A percentile compares a stretch with the other conserved stretches of the same genome.
These are phyloP conservation scores for Macrolepiota fuliginosa DNA, from an alignment of 768 basidiomycete species.

Conservation along the genomic window DNA sequence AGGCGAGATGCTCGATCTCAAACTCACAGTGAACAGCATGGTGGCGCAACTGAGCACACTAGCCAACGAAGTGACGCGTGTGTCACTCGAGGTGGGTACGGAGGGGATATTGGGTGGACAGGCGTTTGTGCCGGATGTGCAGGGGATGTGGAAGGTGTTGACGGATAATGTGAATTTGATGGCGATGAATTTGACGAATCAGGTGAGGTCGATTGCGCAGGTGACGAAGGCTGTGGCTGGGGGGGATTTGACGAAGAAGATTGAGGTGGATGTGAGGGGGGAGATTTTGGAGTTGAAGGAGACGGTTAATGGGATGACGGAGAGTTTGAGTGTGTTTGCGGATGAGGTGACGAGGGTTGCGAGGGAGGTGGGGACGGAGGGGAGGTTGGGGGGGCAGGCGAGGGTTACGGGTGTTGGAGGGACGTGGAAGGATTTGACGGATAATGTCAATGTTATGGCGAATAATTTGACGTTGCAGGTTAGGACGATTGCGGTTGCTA, in stretches of 20 bases:
- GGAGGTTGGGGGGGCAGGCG: conserved; percentile 91
- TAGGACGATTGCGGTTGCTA: conserved; percentile 89
- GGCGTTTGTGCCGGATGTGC: conserved; percentile 87
- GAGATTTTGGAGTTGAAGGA: conserved; percentile 90
- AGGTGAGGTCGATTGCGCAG: conserved; percentile 82
- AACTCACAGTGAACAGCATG: conserved; percentile 87
- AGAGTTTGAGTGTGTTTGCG: conserved; percentile 79
- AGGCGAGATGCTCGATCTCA: conserved; percentile 90
- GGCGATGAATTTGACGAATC: conserved; percentile 89
- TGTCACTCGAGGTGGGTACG: conserved; percentile 88
- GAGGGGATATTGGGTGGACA: conserved; percentile 95
- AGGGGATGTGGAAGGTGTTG: conserved; percentile 90
- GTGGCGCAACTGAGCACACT: conserved; percentile 75
- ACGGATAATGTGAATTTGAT: conserved; percentile 86
- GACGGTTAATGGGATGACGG: conserved; percentile 96
- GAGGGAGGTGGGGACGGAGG: conserved; percentile 96
- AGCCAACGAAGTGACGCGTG: conserved; percentile 85
- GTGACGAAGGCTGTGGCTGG: conserved; percentile 95
- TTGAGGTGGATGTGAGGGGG: conserved; percentile 87
- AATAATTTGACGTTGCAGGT: conserved; percentile 93
- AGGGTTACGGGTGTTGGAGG: conserved; percentile 93
- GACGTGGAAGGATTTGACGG: conserved; percentile 96
- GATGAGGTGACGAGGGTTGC: conserved; percentile 84
- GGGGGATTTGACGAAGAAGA: conserved; percentile 92
- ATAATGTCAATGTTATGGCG: conserved; percentile 96